Conservation (phyloP, 768 basidiomycete species). For the Podaxis sp. region DNA sequence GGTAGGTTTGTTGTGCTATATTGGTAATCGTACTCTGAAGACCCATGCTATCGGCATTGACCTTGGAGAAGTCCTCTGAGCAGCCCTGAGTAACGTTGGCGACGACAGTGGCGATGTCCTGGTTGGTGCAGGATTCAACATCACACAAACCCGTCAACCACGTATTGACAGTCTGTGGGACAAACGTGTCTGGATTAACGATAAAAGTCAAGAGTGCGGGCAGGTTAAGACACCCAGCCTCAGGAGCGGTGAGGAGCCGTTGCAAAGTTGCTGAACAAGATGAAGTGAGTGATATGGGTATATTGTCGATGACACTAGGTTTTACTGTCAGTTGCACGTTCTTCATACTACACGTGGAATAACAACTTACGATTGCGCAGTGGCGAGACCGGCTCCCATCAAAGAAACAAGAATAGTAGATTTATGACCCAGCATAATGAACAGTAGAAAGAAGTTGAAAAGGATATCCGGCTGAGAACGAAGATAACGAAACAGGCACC, state of each 20-base stretch:
- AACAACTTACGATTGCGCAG: slow-evolving; percentile 40
- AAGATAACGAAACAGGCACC: background rate
- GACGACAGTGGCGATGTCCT: slow-evolving; percentile 51
- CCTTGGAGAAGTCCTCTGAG: slow-evolving; percentile 37
- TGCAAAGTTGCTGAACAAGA: slow-evolving; percentile 46
- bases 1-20: slow-evolving; percentile 40
- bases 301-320: background rate
- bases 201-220: slow-evolving; percentile 36
- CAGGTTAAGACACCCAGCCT: slow-evolving; percentile 47
- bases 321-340: slow-evolving; percentile 1
- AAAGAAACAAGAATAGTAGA: slow-evolving; percentile 25
- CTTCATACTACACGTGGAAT: background rate
- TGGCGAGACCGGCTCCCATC: slow-evolving; percentile 22
- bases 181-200: slow-evolving; percentile 23
- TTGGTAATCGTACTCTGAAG: slow-evolving; percentile 6
- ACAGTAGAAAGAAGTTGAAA: background rate
- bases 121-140: slow-evolving; percentile 50
- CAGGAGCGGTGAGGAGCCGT: slow-evolving; percentile 35
- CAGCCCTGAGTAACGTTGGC: slow-evolving; percentile 48
- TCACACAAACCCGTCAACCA: slow-evolving; percentile 62
- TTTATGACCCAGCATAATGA: slow-evolving; percentile 13
- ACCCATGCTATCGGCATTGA: slow-evolving; percentile 28
- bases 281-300: slow-evolving; percentile 36
- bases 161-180: slow-evolving; percentile 45
- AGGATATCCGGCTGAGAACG: too few species aligned